phyloP scores from a whole-genome alignment of 192 early-diverging fungal species.

The Chytriomyces confervae region DNA sequence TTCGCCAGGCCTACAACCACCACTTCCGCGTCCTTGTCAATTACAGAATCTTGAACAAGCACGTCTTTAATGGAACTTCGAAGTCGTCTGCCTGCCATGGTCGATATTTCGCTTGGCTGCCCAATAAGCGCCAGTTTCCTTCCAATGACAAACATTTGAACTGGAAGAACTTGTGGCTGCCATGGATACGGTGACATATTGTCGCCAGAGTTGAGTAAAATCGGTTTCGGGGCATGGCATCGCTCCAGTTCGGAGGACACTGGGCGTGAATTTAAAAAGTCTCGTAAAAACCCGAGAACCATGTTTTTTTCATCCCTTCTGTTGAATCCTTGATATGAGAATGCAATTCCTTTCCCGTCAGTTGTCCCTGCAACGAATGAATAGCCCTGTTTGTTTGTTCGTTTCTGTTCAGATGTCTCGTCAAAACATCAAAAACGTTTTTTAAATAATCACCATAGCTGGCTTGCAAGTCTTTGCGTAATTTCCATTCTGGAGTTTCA shows the following conservation, averaged over 20 bases:
- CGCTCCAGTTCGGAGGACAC: slow-evolving; percentile 35
- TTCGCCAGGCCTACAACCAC: slow-evolving; percentile 64
- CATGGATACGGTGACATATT: slow-evolving; percentile 47
- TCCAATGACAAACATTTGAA: slow-evolving; percentile 57
- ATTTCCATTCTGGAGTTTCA: slow-evolving; percentile 33
- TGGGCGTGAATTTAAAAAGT: slow-evolving; percentile 11
- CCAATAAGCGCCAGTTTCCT: slow-evolving; percentile 57
- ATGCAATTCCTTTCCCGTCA: slow-evolving; percentile 53
- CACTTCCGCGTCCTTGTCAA: slow-evolving; percentile 49
- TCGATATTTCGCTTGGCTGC: slow-evolving; percentile 65
- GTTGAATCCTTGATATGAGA: slow-evolving; percentile 36
- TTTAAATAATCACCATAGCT: slow-evolving; percentile 36
- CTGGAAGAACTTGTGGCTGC: slow-evolving; percentile 57
- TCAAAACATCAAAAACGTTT: neutral
- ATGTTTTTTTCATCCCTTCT: slow-evolving; percentile 18
- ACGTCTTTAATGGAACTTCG: slow-evolving; percentile 40
- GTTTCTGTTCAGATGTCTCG: too few species aligned
- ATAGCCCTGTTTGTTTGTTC: slow-evolving; percentile 36
- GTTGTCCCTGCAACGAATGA: slow-evolving; percentile 62
- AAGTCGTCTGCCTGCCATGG: slow-evolving; percentile 65
- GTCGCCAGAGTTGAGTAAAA: slow-evolving; percentile 62
- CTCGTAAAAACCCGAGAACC: slow-evolving; percentile 19
- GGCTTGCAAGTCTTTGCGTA: slow-evolving; percentile 37
- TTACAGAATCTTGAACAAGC: slow-evolving; percentile 44
- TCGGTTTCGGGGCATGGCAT: slow-evolving; percentile 64